Percentiles rank a stretch among this genome's conserved stretches.
phyloP scores from a whole-genome alignment of 306 rosid genomes.

The Vachellia collinsii region DNA sequence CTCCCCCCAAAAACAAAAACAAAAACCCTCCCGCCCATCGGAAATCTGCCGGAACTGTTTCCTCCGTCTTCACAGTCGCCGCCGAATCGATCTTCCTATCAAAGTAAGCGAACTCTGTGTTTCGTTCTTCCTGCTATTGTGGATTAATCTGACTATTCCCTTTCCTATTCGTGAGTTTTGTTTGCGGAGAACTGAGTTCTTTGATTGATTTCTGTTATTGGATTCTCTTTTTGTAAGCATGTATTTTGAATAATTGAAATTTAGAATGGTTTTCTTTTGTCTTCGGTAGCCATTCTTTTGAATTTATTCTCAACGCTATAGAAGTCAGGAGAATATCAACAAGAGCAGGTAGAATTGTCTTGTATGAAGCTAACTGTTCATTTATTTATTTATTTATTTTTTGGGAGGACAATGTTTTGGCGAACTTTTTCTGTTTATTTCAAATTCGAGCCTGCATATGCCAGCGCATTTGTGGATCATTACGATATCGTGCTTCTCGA shows the following conservation, averaged over 20 bases:
- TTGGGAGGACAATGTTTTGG: neutral
- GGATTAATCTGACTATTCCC: neutral
- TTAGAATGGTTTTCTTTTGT: neutral
- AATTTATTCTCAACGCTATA: neutral
- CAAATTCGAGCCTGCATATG: neutral
- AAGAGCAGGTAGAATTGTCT: neutral
- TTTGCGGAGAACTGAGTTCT: neutral
- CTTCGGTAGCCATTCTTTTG: neutral
- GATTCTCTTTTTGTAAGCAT: neutral
- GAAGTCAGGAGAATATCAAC: neutral
- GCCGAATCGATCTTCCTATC: neutral
- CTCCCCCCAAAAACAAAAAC: too few species aligned
- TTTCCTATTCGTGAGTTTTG: neutral
- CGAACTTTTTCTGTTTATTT: neutral
- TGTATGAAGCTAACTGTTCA: neutral
- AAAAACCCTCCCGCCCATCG: neutral
- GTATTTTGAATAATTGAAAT: neutral
- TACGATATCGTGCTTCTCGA: conserved; percentile 3
- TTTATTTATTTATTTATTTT: neutral
- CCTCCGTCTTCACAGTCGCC: neutral
- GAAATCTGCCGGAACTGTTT: neutral
- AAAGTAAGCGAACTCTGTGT: neutral
- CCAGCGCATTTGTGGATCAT: neutral
- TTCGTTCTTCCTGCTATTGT: neutral
- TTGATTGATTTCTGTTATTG: neutral